A percentile compares a stretch with the other conserved stretches of the same genome.
phyloP scores from a whole-genome alignment of 1,284 basidiomycete genomes.

The Somion occarium region DNA sequence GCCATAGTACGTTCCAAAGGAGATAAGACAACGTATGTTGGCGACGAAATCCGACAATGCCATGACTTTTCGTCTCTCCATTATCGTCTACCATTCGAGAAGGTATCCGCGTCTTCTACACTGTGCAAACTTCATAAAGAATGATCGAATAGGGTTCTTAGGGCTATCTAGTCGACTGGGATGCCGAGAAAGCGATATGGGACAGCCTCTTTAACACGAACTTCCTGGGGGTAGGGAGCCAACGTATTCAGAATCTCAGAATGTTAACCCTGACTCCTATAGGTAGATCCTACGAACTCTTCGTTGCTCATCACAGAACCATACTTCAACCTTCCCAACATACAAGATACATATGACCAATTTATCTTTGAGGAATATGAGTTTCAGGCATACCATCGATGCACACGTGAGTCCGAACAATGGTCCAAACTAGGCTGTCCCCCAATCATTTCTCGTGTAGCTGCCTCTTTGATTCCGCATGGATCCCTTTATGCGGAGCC shows the following conservation, averaged over 20 bases:
- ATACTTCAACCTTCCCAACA: slow-evolving; percentile 88
- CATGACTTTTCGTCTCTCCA: slow-evolving; percentile 74
- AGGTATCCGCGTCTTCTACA: too few species aligned
- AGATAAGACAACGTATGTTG: slow-evolving; percentile 76
- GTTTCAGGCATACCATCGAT: slow-evolving; percentile 78
- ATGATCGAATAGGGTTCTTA: too few species aligned
- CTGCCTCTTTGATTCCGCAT: slow-evolving; percentile 73
- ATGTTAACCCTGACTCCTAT: slow-evolving; percentile 1
- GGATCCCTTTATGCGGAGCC: slow-evolving; percentile 56
- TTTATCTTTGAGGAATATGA: slow-evolving; percentile 97
- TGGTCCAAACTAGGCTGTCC: slow-evolving; percentile 14
- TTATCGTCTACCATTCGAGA: slow-evolving; percentile 82
- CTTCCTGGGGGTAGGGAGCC: slow-evolving; percentile 55
- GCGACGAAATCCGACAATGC: slow-evolving; percentile 75
- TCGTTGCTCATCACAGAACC: slow-evolving; percentile 88
- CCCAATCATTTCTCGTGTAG: slow-evolving; percentile 36
- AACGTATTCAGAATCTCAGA: not conserved
- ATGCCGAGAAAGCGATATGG: slow-evolving; percentile 88
- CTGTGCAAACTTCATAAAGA: too few species aligned
- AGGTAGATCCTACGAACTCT: slow-evolving; percentile 71
- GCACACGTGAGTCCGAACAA: slow-evolving; percentile 60
- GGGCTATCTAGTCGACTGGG: slow-evolving; percentile 92
- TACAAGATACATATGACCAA: slow-evolving; percentile 90
- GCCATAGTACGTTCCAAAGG: slow-evolving; percentile 77
- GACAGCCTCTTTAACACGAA: slow-evolving; percentile 76